A percentile compares a stretch with the other conserved stretches of the same genome.
These are phyloP conservation scores for Boechera divaricarpa DNA, from an alignment of 345 rosid species.

Conservation along the genomic window DNA sequence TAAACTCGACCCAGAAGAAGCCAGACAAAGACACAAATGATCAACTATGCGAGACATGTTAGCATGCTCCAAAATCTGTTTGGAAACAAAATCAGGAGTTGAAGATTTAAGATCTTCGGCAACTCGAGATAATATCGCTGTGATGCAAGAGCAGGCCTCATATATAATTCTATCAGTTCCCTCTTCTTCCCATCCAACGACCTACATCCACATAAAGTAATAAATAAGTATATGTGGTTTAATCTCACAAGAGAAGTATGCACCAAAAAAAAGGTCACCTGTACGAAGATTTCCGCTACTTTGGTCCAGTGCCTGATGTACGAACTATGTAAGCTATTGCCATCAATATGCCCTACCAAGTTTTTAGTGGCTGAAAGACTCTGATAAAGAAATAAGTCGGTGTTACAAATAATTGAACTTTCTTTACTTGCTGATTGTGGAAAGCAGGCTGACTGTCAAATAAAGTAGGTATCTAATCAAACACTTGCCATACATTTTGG, in stretches of 20 bases:
- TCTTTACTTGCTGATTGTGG: not conserved
- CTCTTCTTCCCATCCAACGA: slow-evolving; percentile 67
- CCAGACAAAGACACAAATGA: slow-evolving; percentile 78
- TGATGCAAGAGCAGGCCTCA: slow-evolving; percentile 75
- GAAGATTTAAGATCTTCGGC: slow-evolving; percentile 61
- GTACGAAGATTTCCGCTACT: slow-evolving; percentile 75
- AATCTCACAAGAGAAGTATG: slow-evolving; percentile 23
- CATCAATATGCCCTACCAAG: slow-evolving; percentile 59
- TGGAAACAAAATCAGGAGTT: slow-evolving; percentile 56
- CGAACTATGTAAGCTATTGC: slow-evolving; percentile 53
- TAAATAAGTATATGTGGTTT: slow-evolving; percentile 22
- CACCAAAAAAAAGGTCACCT: slow-evolving; percentile 56
- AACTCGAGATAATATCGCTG: slow-evolving; percentile 64
- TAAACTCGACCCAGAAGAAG: slow-evolving; percentile 81
- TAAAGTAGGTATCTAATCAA: slow-evolving; percentile 17
- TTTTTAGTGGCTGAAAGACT: slow-evolving; percentile 68
- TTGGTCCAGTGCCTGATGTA: slow-evolving; percentile 88
- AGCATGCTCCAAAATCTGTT: slow-evolving; percentile 77
- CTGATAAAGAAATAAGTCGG: slow-evolving; percentile 52
- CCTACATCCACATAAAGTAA: slow-evolving; percentile 52
- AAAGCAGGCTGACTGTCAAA: slow-evolving; percentile 1
- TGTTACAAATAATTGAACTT: slow-evolving; percentile 25
- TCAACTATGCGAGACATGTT: slow-evolving; percentile 80
- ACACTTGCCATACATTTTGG: slow-evolving; percentile 18
- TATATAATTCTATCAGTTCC: slow-evolving; percentile 67